Evolutionary conservation across 768 basidiomycete genomes (phyloP).

Genomic region (Asterophora lycoperdoides): DNA sequence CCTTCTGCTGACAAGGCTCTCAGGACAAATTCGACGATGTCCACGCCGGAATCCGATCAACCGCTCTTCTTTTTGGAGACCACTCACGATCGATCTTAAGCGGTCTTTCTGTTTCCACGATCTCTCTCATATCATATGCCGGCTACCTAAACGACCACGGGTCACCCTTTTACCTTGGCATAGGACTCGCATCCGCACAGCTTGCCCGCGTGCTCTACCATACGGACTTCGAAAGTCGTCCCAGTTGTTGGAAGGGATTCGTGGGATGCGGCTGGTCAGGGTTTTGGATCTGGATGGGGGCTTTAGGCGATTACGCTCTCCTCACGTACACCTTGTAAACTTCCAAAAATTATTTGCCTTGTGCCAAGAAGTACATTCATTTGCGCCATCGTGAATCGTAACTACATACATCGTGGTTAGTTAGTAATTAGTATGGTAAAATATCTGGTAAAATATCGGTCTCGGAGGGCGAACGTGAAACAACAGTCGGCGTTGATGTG

Average conservation of each 20-base stretch:
- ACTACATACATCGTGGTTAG: slow-evolving; percentile 1
- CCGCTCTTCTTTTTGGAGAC: slow-evolving; percentile 85
- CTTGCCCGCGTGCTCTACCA: slow-evolving; percentile 68
- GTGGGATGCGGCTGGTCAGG: slow-evolving; percentile 85
- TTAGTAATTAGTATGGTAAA: slow-evolving; percentile 14
- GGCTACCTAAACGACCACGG: slow-evolving; percentile 79
- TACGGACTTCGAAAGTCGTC: slow-evolving; percentile 72
- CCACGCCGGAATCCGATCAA: slow-evolving; percentile 85
- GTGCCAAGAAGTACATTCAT: neutral
- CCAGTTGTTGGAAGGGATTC: slow-evolving; percentile 90
- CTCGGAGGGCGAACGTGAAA: slow-evolving; percentile 3
- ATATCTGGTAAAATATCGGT: too few species aligned
- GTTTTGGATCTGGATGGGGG: slow-evolving; percentile 83
- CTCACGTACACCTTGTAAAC: slow-evolving; percentile 21
- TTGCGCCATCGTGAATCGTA: neutral
- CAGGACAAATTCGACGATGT: slow-evolving; percentile 94
- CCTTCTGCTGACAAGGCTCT: slow-evolving; percentile 1
- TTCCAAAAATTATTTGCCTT: neutral
- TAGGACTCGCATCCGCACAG: slow-evolving; percentile 69
- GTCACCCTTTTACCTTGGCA: slow-evolving; percentile 73
- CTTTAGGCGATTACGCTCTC: slow-evolving; percentile 60
- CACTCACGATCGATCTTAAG: slow-evolving; percentile 72
- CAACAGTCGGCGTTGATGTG: neutral
- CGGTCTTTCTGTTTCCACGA: slow-evolving; percentile 65
- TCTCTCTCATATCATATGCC: slow-evolving; percentile 72